phyloP scores from a whole-genome alignment of 1,284 basidiomycete genomes.

The Rhodotorula sp. region DNA sequence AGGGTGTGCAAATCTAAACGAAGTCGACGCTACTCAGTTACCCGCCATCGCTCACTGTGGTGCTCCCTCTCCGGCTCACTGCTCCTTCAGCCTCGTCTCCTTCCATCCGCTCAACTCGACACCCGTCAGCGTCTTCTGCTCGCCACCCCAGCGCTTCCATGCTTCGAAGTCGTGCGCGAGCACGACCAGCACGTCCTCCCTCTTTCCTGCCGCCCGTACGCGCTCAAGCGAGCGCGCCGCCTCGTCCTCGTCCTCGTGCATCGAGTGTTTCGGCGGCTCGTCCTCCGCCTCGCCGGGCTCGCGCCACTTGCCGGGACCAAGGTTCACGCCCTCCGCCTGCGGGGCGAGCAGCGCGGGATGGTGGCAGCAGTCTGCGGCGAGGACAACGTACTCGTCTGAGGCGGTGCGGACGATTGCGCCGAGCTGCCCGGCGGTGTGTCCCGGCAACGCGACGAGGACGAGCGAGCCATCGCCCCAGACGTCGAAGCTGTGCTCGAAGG shows the following conservation, averaged over 20 bases:
- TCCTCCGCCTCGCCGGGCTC: constrained; percentile 2
- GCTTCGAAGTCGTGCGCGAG: constrained; percentile 22
- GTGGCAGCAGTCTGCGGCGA: constrained; percentile 32
- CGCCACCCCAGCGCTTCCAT: constrained; percentile 25
- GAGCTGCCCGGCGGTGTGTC: constrained; percentile 61
- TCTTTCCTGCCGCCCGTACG: constrained; percentile 9
- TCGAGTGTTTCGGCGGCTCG: constrained; percentile 8
- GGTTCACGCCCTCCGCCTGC: background rate
- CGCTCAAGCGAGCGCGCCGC: constrained; percentile 21
- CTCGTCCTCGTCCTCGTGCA: constrained; percentile 23
- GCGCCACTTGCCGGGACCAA: constrained; percentile 7
- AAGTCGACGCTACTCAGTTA: too few relatives aligned
- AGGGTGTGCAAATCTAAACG: background rate
- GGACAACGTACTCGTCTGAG: constrained; percentile 23
- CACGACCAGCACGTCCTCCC: constrained; percentile 22
- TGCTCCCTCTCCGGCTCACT: background rate
- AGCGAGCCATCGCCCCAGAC: constrained; percentile 62
- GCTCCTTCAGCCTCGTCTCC: constrained; percentile 20
- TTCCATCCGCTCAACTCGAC: constrained; percentile 28
- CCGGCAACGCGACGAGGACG: constrained; percentile 62
- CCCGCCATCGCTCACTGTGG: too few relatives aligned
- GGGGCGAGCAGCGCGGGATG: constrained; percentile 7
- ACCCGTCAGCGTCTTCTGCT: background rate
- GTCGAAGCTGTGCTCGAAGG: constrained; percentile 60
- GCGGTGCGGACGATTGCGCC: constrained; percentile 61